Conservation (phyloP, 768 basidiomycete species). For the Kwoniella newhampshirensis region DNA sequence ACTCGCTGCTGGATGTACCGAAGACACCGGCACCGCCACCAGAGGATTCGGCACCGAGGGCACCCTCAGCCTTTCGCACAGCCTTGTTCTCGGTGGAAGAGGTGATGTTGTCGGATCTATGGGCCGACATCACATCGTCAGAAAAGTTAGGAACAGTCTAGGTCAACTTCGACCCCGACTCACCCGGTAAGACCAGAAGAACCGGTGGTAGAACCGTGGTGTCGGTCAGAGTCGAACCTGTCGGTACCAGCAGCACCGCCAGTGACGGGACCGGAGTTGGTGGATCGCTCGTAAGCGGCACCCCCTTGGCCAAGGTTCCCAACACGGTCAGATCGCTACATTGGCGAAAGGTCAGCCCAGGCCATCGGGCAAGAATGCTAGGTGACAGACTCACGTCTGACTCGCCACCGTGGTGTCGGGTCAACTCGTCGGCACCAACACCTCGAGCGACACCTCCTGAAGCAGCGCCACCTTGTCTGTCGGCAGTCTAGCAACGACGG, state of each 20-base stretch:
- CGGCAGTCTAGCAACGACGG: background rate
- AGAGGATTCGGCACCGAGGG: constrained; percentile 4
- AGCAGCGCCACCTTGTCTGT: background rate
- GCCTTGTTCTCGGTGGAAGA: background rate
- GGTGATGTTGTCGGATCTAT: too few relatives aligned
- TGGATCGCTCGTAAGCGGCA: constrained; percentile 26
- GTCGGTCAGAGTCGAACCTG: constrained; percentile 35
- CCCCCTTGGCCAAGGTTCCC: constrained; percentile 22
- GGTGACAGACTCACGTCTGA: constrained; percentile 6
- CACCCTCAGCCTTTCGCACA: constrained; percentile 1
- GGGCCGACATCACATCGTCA: too few relatives aligned
- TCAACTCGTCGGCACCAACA: constrained; percentile 8
- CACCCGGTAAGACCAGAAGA: constrained; percentile 2
- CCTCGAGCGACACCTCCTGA: constrained; percentile 9
- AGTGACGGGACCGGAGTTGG: constrained; percentile 25
- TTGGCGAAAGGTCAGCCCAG: too few relatives aligned
- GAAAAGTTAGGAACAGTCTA: too few relatives aligned
- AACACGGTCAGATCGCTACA: too few relatives aligned
- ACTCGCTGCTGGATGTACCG: constrained; percentile 41
- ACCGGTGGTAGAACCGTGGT: constrained; percentile 13
- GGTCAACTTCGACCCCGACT: too few relatives aligned
- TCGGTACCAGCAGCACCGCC: constrained; percentile 41
- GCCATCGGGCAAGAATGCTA: too few relatives aligned
- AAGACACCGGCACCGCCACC: constrained; percentile 11
- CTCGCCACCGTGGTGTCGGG: constrained; percentile 10